Evolutionary conservation across 2,329 filamentous ascomycete genomes (phyloP), one percentile per base, ranked within the genome.

Genomic region (Xylariomycetidae sp.): DNA sequence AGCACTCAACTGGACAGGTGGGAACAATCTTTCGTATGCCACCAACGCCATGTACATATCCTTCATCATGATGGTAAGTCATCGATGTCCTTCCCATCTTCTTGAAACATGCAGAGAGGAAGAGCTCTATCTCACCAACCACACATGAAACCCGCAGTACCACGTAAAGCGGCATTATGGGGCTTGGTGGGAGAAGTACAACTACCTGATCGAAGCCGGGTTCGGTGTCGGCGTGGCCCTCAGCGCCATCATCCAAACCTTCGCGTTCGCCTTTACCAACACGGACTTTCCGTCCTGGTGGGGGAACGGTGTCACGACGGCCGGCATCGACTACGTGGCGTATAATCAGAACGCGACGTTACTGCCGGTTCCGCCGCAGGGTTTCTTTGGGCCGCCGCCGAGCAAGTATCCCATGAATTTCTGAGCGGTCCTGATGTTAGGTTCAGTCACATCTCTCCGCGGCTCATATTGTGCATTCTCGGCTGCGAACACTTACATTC

Each of bases 101-200:
- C n/a, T n/a, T n/a, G n/a, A n/a, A n/a, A n/a, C n/a, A n/a, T n/a
- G n/a, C n/a, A n/a, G n/a, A n/a, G n/a, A n/a, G n/a, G n/a, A n/a
- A n/a, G n/a, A n/a, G n/a, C n/a, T n/a, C n/a, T n/a, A n/a, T n/a
- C n/a, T n/a, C n/a, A n/a, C n/a, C n/a, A n/a, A n/a, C n/a, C n/a
- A n/a, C n/a, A n/a, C n/a, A n/a, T n/a, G n/a, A n/a, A n/a, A n/a
- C n/a, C n/a, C n/a, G n/a, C n/a, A n/a, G n/a, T 63, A 63, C 45
- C 63, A 57, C 49, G 44, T 69, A 2, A 59, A 58, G 2, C 47
- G 59, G 11, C 55, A 59, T 34, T 49, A 54, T 10, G 6, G 30
- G 13, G 62, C 63, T 1, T 67, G 63, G 62, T 68, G 63, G 62
- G 55, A 62, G 28, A 63, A 68, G 54, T 70, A 69, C 50, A 67